phyloP scores from a whole-genome alignment of 257 asterid genomes.

The Solanum ossicruentum region DNA sequence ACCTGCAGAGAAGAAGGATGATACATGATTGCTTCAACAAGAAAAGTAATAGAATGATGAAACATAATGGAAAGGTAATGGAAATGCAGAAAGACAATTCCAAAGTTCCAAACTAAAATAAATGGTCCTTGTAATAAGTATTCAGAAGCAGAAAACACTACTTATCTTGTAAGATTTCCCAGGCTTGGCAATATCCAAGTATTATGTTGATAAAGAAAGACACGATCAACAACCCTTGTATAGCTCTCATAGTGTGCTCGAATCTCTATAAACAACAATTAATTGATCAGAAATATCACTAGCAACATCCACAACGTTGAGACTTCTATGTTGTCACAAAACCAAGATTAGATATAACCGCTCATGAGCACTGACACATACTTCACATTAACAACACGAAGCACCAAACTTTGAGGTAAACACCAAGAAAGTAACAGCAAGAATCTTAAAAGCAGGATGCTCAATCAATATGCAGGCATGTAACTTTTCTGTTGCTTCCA shows the following conservation, averaged over 20 bases:
- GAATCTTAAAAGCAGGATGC: neutral
- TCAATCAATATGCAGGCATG: neutral
- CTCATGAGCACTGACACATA: neutral
- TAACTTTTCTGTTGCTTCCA: neutral
- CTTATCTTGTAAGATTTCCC: constrained; percentile 78
- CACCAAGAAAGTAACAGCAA: neutral
- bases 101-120: neutral
- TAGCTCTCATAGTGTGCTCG: constrained; percentile 70
- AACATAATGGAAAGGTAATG: neutral
- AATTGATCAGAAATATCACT: neutral
- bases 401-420: neutral
- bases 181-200: constrained; percentile 65
- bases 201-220: constrained; percentile 75
- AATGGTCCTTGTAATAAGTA: neutral
- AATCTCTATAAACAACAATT: constrained; percentile 60
- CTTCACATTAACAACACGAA: neutral
- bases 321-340: neutral
- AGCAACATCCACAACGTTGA: neutral
- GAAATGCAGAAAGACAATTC: neutral
- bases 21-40: neutral
- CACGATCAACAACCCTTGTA: constrained; percentile 86
- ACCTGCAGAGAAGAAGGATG: constrained; percentile 23
- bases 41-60: neutral
- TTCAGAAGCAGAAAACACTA: neutral
- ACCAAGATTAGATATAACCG: neutral